Base-by-base conservation (phyloP, 306 rosid genomes). In the Geum urbanum region DNA sequence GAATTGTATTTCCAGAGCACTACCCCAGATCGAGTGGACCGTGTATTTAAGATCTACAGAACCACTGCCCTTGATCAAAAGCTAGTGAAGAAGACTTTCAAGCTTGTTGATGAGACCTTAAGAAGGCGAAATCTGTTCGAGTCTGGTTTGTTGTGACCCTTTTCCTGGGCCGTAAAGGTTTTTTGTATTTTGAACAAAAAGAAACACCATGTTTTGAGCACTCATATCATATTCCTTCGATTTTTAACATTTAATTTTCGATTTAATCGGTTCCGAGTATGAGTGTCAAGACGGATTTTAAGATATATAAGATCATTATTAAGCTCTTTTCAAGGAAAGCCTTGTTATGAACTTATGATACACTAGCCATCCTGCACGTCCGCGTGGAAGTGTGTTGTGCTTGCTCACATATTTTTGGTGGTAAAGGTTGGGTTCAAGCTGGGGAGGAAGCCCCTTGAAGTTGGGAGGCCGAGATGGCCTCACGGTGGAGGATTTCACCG, bases 11-110 rank as follows among this genome's bases (percentile, higher is more conserved):
- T 91, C 41, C 95, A 95, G 81, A 95, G 84, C 88, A 89, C 96
- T 3, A 79, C 97, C 19, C 95, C 92, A 1, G 99, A 95, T 46
- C 80, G 95, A 0, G 97, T 95, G 12, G 99, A 95, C 70, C 86
- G 99, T 0, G 97, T 86, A 56, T 95, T 95, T 19, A 95, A 95
- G 87, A 86, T 91, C 72, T 94, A 94, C 41, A 75, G 97, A 59
- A 94, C 99, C 18, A 94, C 99, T 19, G 99, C 99, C 27, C 97
- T 94, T 56, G 99, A 94, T 86, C 99, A 94, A 80, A 94, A 91
- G 85, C 95, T 91, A 45, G 95, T 94, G 74, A 94, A 94, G 92
- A 94, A 94, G 86, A 91, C 99, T 1, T 91, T 95, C 89, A 95
- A 95, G 88, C 97, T 95, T 27, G 97, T 95, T 5, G 97, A 95